Base-by-base conservation (phyloP, 192 early-diverging fungal genomes). In the Tieghemiomyces parasiticus region DNA sequence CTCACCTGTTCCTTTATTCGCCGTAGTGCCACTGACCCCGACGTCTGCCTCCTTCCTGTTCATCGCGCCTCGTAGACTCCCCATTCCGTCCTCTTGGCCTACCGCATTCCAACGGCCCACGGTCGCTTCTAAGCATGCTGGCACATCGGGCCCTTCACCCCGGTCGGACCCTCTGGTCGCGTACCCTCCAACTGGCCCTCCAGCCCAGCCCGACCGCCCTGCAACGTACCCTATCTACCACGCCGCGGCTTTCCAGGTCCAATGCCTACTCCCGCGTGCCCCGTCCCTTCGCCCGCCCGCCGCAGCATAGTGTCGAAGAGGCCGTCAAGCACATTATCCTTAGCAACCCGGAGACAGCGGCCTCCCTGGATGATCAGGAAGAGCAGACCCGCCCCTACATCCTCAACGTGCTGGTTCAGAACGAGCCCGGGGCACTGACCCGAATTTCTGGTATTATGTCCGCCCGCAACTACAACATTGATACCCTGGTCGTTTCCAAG, bases 391-490 rank as follows among this genome's bases (percentile, higher is more conserved):
- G n/a, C 3, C 46, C 46, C 25, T 69, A 95, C 63, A 77, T 93
- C 59, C 82, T 98, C 32, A 95, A 92, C 78, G 91, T 91, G 68
- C 82, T 98, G 50, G 92, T 95, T 60, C 84, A 87, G 52, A 86
- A 92, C 74, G 89, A 91, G 58, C 88, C 86, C 19, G 87, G 87
- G 55, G 87, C 87, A 16, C 68, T 91, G 60, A 82, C 80, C 61
- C 78, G 85, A 47, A 76, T 87, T 3, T 84, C 79, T 63, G 94
- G 87, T 22, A 90, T 92, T 63, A 74, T 98, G 68, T 92, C 95
- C 19, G 92, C 82, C 30, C 76, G 95, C 63, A 90, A 91, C 0
- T 93, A 94, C 76, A 98, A 95, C 69, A 98, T 98, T 67, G 95
- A 98, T 63, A 91, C 90, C 47, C 76, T 98, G 48, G 92, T 98